Percentiles rank a stretch among this genome's conserved stretches.
These are phyloP conservation scores for Psilocybe azurescens DNA, from an alignment of 768 basidiomycete species.

Conservation along the genomic window DNA sequence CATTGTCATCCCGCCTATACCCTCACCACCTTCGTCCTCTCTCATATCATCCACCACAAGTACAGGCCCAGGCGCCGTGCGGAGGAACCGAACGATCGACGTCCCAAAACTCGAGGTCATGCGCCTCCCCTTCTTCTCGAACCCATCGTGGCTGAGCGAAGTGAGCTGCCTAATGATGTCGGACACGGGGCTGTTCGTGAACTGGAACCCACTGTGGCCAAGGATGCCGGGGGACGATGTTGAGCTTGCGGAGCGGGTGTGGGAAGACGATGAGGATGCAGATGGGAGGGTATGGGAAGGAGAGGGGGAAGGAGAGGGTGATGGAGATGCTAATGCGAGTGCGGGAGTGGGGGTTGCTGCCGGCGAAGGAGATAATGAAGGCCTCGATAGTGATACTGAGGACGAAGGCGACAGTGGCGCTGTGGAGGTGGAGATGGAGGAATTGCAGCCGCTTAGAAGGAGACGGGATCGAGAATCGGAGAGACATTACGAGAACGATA, in stretches of 20 bases:
- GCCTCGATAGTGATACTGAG: not conserved
- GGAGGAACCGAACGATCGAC: not conserved
- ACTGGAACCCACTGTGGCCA: conserved; percentile 36
- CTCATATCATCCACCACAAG: not conserved
- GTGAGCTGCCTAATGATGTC: conserved; percentile 64
- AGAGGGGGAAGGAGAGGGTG: not conserved
- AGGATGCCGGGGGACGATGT: not conserved
- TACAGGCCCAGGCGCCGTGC: not conserved
- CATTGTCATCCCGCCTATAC: conserved; percentile 32
- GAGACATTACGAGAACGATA: not conserved
- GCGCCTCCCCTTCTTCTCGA: conserved; percentile 36
- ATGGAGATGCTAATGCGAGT: not conserved
- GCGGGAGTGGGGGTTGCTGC: not conserved
- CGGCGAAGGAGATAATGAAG: not conserved
- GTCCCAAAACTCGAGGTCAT: conserved; percentile 28
- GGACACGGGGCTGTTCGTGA: conserved; percentile 55
- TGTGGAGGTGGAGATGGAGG: not conserved
- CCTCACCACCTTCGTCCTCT: conserved; percentile 10
- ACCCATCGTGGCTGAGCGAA: conserved; percentile 30
- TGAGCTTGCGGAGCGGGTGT: not conserved
- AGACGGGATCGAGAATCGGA: not conserved
- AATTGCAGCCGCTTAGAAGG: not conserved
- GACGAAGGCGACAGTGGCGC: too few species aligned
- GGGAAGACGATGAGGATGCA: not conserved
- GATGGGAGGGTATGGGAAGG: not conserved